These are phyloP conservation scores for Backusella luteola DNA, from an alignment of 192 early-diverging fungal species.

Conservation along the genomic window DNA sequence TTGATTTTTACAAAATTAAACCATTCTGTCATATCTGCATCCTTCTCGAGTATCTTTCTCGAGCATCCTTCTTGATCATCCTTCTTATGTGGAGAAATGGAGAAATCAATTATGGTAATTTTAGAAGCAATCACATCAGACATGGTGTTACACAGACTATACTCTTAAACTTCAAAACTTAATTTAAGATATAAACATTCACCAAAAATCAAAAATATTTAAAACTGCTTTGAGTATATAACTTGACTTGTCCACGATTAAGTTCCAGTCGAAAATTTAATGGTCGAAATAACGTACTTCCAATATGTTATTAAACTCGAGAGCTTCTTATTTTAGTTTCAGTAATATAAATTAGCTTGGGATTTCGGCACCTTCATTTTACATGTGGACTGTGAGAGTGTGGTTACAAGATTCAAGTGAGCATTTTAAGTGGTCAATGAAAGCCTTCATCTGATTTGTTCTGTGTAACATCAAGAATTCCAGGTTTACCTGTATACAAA, in stretches of 20 bases:
- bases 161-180: not conserved
- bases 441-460: not conserved
- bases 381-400: not conserved
- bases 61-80: not conserved
- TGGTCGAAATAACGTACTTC: not conserved
- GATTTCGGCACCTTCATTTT: not conserved
- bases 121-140: not conserved
- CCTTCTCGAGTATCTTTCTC: not conserved
- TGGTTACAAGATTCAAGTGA: constrained; percentile 5
- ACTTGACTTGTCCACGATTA: not conserved
- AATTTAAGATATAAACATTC: not conserved
- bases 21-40: not conserved
- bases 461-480: not conserved
- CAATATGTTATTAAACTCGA: not conserved
- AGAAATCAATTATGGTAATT: not conserved
- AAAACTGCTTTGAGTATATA: not conserved
- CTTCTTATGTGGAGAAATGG: not conserved
- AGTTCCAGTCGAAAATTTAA: not conserved
- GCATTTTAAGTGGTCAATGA: not conserved
- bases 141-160: not conserved
- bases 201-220: not conserved
- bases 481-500: not conserved
- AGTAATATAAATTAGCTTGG: not conserved
- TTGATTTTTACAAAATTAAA: not conserved
- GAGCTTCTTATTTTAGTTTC: not conserved